Percentiles rank a stretch among this genome's conserved stretches.
phyloP scores from a whole-genome alignment of 208 protist species.

The Leishmania lainsoni region DNA sequence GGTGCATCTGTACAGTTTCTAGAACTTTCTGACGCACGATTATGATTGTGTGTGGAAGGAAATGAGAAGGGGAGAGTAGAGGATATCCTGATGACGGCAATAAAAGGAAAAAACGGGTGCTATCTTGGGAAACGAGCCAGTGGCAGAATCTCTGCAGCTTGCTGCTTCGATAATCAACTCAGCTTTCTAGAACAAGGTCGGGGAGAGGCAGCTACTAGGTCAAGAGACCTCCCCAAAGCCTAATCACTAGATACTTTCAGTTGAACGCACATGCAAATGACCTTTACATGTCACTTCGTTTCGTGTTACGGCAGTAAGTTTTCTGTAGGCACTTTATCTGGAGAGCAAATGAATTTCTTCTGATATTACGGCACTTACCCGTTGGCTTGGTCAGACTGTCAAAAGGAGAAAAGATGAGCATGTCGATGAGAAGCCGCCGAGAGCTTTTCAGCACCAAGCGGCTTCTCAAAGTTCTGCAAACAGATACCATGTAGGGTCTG shows the following conservation, averaged over 20 bases:
- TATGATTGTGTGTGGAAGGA: not conserved
- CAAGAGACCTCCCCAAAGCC: not conserved
- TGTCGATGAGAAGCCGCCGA: not conserved
- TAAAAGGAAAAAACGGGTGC: not conserved
- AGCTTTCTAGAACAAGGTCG: not conserved
- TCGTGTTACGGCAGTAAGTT: not conserved
- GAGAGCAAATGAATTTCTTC: not conserved
- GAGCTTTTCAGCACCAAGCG: not conserved
- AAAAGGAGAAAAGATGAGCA: not conserved
- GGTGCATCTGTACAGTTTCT: slow-evolving; percentile 19
- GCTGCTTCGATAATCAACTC: not conserved
- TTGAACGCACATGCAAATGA: not conserved
- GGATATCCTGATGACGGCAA: not conserved
- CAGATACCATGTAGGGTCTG: not conserved
- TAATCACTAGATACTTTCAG: not conserved
- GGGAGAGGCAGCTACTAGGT: not conserved
- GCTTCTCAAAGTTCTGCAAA: not conserved
- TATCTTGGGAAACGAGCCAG: not conserved
- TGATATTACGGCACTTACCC: not conserved
- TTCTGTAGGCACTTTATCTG: not conserved
- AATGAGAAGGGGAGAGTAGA: not conserved
- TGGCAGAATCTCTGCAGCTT: not conserved
- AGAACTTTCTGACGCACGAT: slow-evolving; percentile 7
- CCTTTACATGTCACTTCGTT: not conserved
- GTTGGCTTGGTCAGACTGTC: not conserved